Base-by-base conservation (phyloP, 345 rosid genomes). In the Arabis alpina region DNA sequence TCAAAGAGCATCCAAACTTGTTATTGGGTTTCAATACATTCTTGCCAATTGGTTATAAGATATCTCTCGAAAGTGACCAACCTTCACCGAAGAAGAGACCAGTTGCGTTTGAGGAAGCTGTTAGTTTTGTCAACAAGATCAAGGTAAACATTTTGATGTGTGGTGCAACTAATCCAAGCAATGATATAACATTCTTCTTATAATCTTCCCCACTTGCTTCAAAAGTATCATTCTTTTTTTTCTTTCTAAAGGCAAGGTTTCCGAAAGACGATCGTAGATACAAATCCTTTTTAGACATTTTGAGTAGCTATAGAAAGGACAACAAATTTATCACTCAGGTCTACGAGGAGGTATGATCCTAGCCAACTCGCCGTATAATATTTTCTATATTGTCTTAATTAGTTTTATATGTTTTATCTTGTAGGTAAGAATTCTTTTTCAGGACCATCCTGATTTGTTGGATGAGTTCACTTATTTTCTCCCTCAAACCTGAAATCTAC, bases 21-120 rank as follows among this genome's bases (percentile, higher is more conserved):
- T 80, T 91, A 42, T 86, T 83, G 77, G 97, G 97, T 48, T 91
- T 91, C 74, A 88, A 88, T 73, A 82, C 89, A 69, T 91, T 91
- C 81, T 80, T 91, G 71, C 97, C 97, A 8, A 85, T 85, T 77
- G 91, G 93, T 43, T 85, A 75, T 73, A 85, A 87, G 80, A 88
- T 91, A 70, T 85, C 83, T 42, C 87, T 88, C 11, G 87, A 84
- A 32, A 86, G 82, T 47, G 89, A 82, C 39, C 80, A 77, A 34
- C 77, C 79, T 79, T 81, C 80, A 10, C 87, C 9, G 37, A 34
- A 34, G 8, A 34, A 34, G 37, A 34, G 2, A 6, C 8, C 23
- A 19, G 23, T 34, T 72, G 92, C 82, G 78, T 87, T 88, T 73
- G 86, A 76, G 51, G 85, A 89, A 81, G 90, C 96, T 40, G 77